A percentile compares a stretch with the other conserved stretches of the same genome.
Evolutionary conservation across 257 asterid genomes (phyloP).

Genomic region (Nicotiana undulata): DNA sequence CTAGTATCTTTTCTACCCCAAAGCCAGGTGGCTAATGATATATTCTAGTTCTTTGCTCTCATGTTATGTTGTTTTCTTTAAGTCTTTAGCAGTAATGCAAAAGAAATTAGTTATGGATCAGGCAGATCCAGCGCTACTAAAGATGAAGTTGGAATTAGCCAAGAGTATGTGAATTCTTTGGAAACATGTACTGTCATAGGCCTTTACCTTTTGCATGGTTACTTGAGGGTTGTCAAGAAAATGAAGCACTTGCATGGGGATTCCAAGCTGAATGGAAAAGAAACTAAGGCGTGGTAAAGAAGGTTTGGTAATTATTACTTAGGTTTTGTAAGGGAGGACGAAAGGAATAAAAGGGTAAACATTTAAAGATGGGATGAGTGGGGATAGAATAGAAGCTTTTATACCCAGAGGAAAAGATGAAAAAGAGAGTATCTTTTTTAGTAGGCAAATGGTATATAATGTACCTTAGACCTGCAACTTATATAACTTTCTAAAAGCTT

Average conservation of each 20-base stretch:
- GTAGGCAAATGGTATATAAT: conserved; percentile 51
- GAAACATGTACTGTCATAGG: not conserved
- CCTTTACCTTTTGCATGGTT: conserved; percentile 18
- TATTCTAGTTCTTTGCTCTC: not conserved
- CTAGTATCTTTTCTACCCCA: not conserved
- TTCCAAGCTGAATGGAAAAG: conserved; percentile 44
- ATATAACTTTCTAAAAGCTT: conserved; percentile 48
- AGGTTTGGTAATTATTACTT: conserved; percentile 36
- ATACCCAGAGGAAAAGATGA: conserved; percentile 32
- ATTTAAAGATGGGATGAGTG: conserved; percentile 47
- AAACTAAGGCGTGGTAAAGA: conserved; percentile 43
- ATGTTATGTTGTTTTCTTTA: not conserved
- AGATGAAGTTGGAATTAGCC: conserved; percentile 1
- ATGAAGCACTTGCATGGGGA: conserved; percentile 38
- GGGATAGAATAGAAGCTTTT: conserved; percentile 50
- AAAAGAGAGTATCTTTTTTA: conserved; percentile 29
- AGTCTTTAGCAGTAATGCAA: not conserved
- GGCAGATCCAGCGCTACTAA: not conserved
- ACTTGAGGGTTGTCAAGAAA: conserved; percentile 33
- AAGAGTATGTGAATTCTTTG: not conserved
- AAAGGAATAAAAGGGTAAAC: conserved; percentile 43
- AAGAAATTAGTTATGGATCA: not conserved
- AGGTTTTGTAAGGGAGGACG: conserved; percentile 40
- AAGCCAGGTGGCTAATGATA: not conserved
- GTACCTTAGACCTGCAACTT: conserved; percentile 51